phyloP scores from a whole-genome alignment of 768 basidiomycete species.

The Mycena olivaceomarginata region DNA sequence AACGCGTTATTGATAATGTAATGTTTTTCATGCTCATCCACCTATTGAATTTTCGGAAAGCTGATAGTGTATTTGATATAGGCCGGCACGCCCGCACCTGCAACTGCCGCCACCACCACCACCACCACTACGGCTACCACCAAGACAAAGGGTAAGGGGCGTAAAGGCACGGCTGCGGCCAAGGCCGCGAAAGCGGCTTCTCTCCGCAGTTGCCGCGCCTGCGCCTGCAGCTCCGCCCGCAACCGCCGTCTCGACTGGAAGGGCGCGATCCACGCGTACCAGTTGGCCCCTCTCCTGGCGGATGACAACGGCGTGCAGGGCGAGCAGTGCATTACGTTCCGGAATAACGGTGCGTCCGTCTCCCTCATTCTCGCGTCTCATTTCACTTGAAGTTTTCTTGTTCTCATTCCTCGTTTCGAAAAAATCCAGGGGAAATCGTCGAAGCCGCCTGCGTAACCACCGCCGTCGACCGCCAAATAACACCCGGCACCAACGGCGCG shows the following conservation, averaged over 20 bases:
- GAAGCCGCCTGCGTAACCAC: slow-evolving; percentile 21
- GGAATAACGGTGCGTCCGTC: slow-evolving; percentile 8
- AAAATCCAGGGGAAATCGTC: slow-evolving; percentile 23
- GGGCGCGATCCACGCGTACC: slow-evolving; percentile 13
- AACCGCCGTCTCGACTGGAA: not conserved
- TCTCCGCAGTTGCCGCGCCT: not conserved
- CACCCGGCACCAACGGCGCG: not conserved
- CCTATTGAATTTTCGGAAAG: not conserved
- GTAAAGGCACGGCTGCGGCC: not conserved
- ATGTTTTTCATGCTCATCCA: not conserved
- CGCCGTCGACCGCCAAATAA: slow-evolving; percentile 16
- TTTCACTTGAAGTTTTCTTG: not conserved
- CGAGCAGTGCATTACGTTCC: slow-evolving; percentile 21
- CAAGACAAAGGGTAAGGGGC: not conserved
- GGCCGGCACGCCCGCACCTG: not conserved
- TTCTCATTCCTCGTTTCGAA: not conserved
- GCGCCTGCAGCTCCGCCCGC: not conserved
- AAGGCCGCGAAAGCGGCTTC: not conserved
- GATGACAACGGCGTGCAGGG: slow-evolving; percentile 9
- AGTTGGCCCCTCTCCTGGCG: not conserved
- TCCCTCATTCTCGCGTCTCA: no score
- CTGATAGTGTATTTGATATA: not conserved
- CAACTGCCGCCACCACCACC: not conserved
- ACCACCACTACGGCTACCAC: not conserved
- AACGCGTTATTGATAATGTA: not conserved